These are phyloP conservation scores for Carex arenaria DNA, from an alignment of 202 grass and related monocot species.

Conservation along the genomic window DNA sequence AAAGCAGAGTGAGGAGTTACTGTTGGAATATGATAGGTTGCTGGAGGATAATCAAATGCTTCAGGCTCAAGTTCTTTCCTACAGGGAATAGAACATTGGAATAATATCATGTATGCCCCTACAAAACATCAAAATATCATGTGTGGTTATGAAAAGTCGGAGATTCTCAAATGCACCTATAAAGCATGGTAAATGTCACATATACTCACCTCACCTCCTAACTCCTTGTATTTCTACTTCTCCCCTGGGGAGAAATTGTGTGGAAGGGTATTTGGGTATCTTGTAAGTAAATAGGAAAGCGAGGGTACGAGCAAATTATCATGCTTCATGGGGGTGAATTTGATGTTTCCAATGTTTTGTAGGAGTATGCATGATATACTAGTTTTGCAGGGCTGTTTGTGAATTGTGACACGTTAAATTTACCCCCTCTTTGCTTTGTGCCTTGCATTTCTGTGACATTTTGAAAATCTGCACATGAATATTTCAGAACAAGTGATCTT, in stretches of 20 bases:
- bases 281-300: not conserved
- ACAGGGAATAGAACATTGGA: slow-evolving; percentile 22
- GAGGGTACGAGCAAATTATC: not conserved
- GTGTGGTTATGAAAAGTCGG: not conserved
- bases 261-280: not conserved
- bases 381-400: not conserved
- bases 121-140: not conserved
- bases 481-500: not conserved
- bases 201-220: not conserved
- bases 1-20: slow-evolving; percentile 78
- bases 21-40: slow-evolving; percentile 82
- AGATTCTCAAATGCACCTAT: not conserved
- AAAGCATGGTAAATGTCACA: not conserved
- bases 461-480: not conserved
- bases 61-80: slow-evolving; percentile 57
- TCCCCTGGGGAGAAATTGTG: not conserved
- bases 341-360: slow-evolving; percentile 4
- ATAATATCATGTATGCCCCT: not conserved
- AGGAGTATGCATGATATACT: not conserved
- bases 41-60: slow-evolving; percentile 94
- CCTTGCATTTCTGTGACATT: not conserved
- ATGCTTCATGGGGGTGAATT: not conserved
- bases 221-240: not conserved
- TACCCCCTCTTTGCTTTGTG: not conserved
- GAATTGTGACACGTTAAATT: slow-evolving; percentile 5